Conservation (phyloP, 192 early-diverging fungal genomes). For the Dissophora ornata region DNA sequence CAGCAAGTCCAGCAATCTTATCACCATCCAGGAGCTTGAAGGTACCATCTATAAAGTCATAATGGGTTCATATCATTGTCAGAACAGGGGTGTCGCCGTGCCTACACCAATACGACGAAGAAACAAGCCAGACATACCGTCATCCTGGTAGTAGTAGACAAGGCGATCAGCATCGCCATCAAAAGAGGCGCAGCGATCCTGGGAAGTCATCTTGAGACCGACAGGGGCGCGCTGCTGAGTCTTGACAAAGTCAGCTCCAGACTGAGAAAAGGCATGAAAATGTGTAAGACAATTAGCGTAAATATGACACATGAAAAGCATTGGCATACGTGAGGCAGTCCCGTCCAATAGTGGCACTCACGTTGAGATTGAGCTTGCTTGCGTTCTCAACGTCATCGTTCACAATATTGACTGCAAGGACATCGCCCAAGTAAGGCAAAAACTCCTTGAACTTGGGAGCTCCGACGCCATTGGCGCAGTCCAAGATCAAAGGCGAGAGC, state of each 20-base stretch:
- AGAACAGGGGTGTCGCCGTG: too few relatives aligned
- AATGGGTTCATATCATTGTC: too few relatives aligned
- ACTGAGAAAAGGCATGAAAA: conserved; percentile 52
- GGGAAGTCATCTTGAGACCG: conserved; percentile 70
- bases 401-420: conserved; percentile 72
- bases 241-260: conserved; percentile 99
- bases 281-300: too few relatives aligned
- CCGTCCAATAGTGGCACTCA: conserved; percentile 42
- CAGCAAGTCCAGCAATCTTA: conserved; percentile 96
- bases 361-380: conserved; percentile 88
- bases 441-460: conserved; percentile 90
- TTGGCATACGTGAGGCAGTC: too few relatives aligned
- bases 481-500: conserved; percentile 80
- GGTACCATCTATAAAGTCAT: conserved; percentile 63
- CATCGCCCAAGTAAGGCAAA: conserved; percentile 69
- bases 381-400: conserved; percentile 79
- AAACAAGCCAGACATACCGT: conserved; percentile 56
- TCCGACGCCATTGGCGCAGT: conserved; percentile 97
- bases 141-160: conserved; percentile 93
- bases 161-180: conserved; percentile 99
- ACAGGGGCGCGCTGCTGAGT: conserved; percentile 82
- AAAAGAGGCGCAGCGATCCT: conserved; percentile 87
- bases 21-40: conserved; percentile 98
- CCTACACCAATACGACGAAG: neutral
- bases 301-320: too few relatives aligned